Base-by-base conservation (phyloP, 2,329 filamentous ascomycete genomes). In the Corynespora cassiicola region DNA sequence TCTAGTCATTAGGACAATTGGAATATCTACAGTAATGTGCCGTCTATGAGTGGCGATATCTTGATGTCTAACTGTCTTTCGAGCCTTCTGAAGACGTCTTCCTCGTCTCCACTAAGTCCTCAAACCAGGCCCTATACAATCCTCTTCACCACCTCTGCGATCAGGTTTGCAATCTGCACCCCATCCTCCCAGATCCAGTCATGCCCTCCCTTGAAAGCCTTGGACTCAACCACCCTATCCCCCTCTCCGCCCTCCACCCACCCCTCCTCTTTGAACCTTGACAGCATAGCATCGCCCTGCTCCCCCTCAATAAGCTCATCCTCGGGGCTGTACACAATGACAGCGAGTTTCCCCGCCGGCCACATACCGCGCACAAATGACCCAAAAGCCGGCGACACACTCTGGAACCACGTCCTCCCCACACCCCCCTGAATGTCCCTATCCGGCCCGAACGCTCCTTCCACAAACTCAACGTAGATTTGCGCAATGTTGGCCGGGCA, bases 151-250 rank as follows among this genome's bases (percentile, higher is more conserved):
- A 58, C 54, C 29, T 65, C 58, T 22, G 42, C 54, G 31, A 70
- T 50, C 29, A 73, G 51, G 34, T 68, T 67, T 18, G 78, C 81
- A 31, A 87, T 62, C 50, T 82, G 77, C 21, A 61, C 60, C 11
- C 85, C 85, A 41, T 80, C 74, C 58, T 78, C 59, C 81, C 84
- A 87, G 3, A 86, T 71, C 48, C 78, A 76, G 64, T 88, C 79
- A 64, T 90, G 86, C 23, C 72, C 72, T 4, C 81, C 85, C 7
- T 61, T 65, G 34, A 84, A 58, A 52, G 80, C 74, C 46, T 76
- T 42, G 6, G 65, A 66, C 62, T 66, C 46, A 15, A 75, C 45
- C 54, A 58, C 44, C 45, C 53, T 47, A 54, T 57, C 37, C 52
- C 47, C 53, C 24, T 56, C 52, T 16, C 50, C 37, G 34, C 56